Base-by-base conservation (phyloP, 1,139 yeast genomes). In the Nakaseomyces bracarensis region DNA sequence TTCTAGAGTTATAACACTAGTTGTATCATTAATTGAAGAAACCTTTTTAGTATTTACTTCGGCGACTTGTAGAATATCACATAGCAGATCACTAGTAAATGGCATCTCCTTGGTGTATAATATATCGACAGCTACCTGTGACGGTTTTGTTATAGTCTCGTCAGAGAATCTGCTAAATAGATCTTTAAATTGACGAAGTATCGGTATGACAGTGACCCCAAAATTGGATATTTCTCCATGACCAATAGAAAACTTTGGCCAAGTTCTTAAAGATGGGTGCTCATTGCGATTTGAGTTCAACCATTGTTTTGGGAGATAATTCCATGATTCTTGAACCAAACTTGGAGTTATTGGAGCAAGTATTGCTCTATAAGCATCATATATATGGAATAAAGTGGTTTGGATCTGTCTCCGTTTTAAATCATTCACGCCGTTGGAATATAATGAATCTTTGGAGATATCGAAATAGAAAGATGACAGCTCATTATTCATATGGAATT, bases 271-370 rank as follows among this genome's bases (percentile, higher is more conserved):
- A 5, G 48, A 36, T 6, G 54, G 91, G 1, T 85, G 72, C 3
- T 37, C 18, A 3, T 27, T 25, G 29, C 26, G 6, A 22, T 30
- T 7, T 41, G 29, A 13, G n/a, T n/a, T n/a, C n/a, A 37, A 18
- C 53, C 56, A 49, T n/a, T 43, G 39, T n/a, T 34, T 39, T 2
- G 62, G 62, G 5, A 56, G 29, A 45, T 70, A 70, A 26, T 74
- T 72, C 96, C 96, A 87, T 0, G 77, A 89, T 57, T 93, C 97
- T 60, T 91, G 97, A 0, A 89, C 74, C 45, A 87, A 66, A 5
- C 84, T 59, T 1, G 99, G 99, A 30, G 83, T 67, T 0, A 93
- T 74, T 1, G 98, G 98, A 0, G 91, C 72, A 46, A 89, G 61
- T 2, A 85, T 62, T 0, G 83, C 74, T 19, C 79, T 61, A 53